Base-by-base conservation (phyloP, 2,329 filamentous ascomycete species). In the Cercospora beticola region DNA sequence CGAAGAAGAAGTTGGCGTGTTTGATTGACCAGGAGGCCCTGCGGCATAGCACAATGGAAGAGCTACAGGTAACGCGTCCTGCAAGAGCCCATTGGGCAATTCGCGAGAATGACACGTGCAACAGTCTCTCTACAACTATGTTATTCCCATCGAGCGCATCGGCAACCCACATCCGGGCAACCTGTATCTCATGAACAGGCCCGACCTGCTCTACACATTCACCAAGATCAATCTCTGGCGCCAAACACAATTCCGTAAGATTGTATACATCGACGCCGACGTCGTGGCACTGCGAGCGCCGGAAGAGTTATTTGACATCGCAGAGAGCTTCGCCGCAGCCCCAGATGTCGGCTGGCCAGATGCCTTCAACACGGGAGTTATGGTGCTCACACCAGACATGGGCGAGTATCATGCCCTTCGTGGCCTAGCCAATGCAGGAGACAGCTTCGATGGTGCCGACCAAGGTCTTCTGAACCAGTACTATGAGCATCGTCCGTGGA, bases 271-370 rank as follows among this genome's bases (percentile, higher is more conserved):
- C 71, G 95, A 99, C 78, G 92, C 94, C 70, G 95, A 99, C 77
- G 88, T 97, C 49, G 91, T 99, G n/a, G 92, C 92, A 31, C 87
- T 97, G 71, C 87, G 93, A 74, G 93, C 94, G 36, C 92, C 94
- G 3, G 94, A 99, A 76, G 95, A 99, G 85, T 88, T 99, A 65
- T 96, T 99, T 77, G 86, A 89, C 18, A 79, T 88, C 52, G 82
- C 87, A 10, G 84, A 84, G 36, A 75, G 83, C 28, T 90, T 91
- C 74, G 88, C 89, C 28, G 89, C 95, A 2, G 93, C 92, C 10
- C 94, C 95, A 33, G 95, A 99, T 80, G 93, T 98, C 75, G 95
- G 95, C 74, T 99, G 95, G 95, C 95, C 95, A 36, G 95, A 99
- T 82, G 87, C 94, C 70, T 98, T 98, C 88, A 99, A 99, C 82